phyloP scores from a whole-genome alignment of 345 rosid species.

The Corchorus olitorius region DNA sequence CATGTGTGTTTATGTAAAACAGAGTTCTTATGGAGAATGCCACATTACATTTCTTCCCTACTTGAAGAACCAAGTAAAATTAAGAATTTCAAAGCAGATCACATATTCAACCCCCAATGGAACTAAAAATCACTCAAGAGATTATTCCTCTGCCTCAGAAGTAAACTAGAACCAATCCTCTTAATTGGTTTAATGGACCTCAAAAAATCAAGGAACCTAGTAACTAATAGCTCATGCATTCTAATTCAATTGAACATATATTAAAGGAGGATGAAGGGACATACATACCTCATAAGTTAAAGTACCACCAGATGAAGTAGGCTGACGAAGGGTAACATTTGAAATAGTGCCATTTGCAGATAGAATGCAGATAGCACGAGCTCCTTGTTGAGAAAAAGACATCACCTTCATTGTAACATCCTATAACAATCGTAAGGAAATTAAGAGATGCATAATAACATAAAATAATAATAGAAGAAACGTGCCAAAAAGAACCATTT shows the following conservation, averaged over 20 bases:
- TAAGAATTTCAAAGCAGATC: neutral
- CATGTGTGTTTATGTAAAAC: neutral
- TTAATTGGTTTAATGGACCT: neutral
- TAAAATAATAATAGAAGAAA: neutral
- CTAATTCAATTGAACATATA: neutral
- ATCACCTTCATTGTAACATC: conserved; percentile 93
- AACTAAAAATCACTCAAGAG: neutral
- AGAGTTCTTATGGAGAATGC: neutral
- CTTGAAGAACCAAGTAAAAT: neutral
- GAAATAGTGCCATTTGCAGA: conserved; percentile 88
- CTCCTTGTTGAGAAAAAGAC: conserved; percentile 83
- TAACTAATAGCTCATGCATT: neutral
- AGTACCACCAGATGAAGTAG: conserved; percentile 86
- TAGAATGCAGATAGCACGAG: conserved; percentile 85
- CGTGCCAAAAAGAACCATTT: neutral
- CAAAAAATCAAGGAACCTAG: neutral
- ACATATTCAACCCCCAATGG: neutral
- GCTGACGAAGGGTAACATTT: conserved; percentile 85
- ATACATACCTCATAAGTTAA: conserved; percentile 81
- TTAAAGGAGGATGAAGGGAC: conserved; percentile 17
- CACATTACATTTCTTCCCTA: neutral
- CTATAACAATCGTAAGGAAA: conserved; percentile 39
- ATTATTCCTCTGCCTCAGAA: neutral
- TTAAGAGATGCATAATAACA: neutral
- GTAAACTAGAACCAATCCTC: neutral